Percentiles rank a stretch among this genome's conserved stretches.
phyloP scores from a whole-genome alignment of 2,329 filamentous ascomycete genomes.

The Pleomassaria siparia region DNA sequence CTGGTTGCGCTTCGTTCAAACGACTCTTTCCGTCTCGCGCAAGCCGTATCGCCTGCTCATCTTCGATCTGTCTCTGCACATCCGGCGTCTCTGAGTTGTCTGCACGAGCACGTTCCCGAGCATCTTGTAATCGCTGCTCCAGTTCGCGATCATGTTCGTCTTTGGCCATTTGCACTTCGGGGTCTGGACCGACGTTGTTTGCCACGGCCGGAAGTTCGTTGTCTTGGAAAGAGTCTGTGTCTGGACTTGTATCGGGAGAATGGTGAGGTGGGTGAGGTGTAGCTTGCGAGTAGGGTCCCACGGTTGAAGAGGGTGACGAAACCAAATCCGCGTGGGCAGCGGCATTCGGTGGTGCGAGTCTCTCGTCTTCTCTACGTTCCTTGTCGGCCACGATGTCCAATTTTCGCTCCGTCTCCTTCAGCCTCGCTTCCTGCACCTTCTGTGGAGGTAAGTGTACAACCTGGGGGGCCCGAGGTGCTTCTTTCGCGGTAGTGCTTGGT shows the following conservation, averaged over 20 bases:
- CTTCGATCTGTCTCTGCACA: conserved; percentile 59
- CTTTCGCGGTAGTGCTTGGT: conserved; percentile 6
- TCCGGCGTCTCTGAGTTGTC: conserved; percentile 57
- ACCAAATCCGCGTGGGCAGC: conserved; percentile 33
- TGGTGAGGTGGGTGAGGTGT: conserved; percentile 69
- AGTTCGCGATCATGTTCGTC: conserved; percentile 57
- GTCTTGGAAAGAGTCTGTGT: conserved; percentile 57
- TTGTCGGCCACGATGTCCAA: conserved; percentile 40
- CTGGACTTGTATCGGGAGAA: conserved; percentile 74
- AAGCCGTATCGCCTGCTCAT: conserved; percentile 51
- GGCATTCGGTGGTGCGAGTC: conserved; percentile 28
- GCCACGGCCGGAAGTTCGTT: conserved; percentile 28
- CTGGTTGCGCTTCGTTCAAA: conserved; percentile 21
- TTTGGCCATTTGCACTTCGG: conserved; percentile 49
- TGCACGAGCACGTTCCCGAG: conserved; percentile 45
- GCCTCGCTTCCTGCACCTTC: conserved; percentile 52
- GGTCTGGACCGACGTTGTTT: conserved; percentile 34
- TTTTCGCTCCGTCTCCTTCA: conserved; percentile 45
- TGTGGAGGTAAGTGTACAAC: conserved; percentile 52
- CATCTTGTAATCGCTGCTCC: conserved; percentile 51
- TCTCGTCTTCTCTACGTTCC: conserved; percentile 43
- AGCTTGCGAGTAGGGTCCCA: conserved; percentile 68
- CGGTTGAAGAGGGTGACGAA: conserved; percentile 64
- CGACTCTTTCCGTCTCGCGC: conserved; percentile 35
- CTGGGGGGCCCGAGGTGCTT: conserved; percentile 30